Percentiles rank a stretch among this genome's conserved stretches.
Conservation (phyloP, 2,329 filamentous ascomycete species). For the Exserohilum turcica region DNA sequence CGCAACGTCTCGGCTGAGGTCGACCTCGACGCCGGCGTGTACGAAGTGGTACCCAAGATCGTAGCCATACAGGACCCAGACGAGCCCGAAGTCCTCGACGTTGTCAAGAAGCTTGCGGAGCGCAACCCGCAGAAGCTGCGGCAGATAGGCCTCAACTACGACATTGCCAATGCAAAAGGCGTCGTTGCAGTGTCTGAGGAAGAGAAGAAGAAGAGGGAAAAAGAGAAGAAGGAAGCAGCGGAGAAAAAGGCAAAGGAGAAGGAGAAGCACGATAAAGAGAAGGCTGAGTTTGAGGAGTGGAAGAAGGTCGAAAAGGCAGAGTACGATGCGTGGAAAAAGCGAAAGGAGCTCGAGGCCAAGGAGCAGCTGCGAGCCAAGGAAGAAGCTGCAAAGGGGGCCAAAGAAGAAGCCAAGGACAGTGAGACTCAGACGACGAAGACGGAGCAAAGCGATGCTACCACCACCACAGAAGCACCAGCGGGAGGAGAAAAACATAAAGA, state of each 20-base stretch:
- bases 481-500: neutral
- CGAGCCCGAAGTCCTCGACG: conserved; percentile 64
- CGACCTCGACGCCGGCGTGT: conserved; percentile 72
- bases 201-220: conserved; percentile 48
- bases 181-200: conserved; percentile 57
- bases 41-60: conserved; percentile 75
- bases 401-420: conserved; percentile 3
- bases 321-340: conserved; percentile 31
- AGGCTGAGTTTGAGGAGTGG: conserved; percentile 39
- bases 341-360: conserved; percentile 16
- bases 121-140: conserved; percentile 60
- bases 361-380: conserved; percentile 17
- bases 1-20: conserved; percentile 79
- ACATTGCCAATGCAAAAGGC: conserved; percentile 71
- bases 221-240: conserved; percentile 44
- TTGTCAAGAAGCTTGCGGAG: conserved; percentile 55
- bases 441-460: neutral
- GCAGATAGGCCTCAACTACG: conserved; percentile 69
- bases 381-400: neutral
- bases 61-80: conserved; percentile 62
- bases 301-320: conserved; percentile 39
- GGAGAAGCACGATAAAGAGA: conserved; percentile 41
- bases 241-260: conserved; percentile 36
- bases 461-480: neutral
- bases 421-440: neutral